These are phyloP conservation scores for Massariosphaeria phaeospora DNA, from an alignment of 495 filamentous ascomycete genomes.

Conservation along the genomic window DNA sequence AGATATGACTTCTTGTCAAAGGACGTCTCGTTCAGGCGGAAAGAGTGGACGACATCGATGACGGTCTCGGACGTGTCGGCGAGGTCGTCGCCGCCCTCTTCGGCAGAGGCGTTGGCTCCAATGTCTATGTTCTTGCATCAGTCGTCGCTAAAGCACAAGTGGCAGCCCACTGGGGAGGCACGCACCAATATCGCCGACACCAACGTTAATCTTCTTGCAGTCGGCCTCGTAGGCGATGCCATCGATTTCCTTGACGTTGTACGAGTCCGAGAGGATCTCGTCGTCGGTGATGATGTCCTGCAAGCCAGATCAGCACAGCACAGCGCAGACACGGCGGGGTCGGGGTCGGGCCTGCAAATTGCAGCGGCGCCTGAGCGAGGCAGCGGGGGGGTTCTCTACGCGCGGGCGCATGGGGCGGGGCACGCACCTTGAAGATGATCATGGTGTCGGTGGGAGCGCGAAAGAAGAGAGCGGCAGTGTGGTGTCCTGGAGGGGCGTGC, in stretches of 20 bases:
- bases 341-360: background rate
- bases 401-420: background rate
- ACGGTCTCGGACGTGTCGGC: conserved; percentile 71
- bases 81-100: conserved; percentile 68
- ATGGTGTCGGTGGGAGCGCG: conserved; percentile 54
- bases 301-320: background rate
- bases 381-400: conserved; percentile 1
- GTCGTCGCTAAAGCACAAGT: background rate
- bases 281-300: conserved; percentile 87
- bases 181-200: conserved; percentile 67
- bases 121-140: conserved; percentile 53
- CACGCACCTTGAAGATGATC: conserved; percentile 82
- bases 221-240: conserved; percentile 78
- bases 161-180: conserved; percentile 21
- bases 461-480: background rate
- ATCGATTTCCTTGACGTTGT: conserved; percentile 69
- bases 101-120: conserved; percentile 95
- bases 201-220: conserved; percentile 80
- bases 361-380: conserved; percentile 6
- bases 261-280: conserved; percentile 95
- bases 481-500: background rate
- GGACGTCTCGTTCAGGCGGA: conserved; percentile 71
- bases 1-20: conserved; percentile 85
- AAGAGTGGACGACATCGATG: conserved; percentile 91
- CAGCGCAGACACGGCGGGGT: background rate